Evolutionary conservation across 2,329 filamentous ascomycete species (phyloP), one percentile per base, ranked within the genome.

Genomic region (Balansia obtecta): DNA sequence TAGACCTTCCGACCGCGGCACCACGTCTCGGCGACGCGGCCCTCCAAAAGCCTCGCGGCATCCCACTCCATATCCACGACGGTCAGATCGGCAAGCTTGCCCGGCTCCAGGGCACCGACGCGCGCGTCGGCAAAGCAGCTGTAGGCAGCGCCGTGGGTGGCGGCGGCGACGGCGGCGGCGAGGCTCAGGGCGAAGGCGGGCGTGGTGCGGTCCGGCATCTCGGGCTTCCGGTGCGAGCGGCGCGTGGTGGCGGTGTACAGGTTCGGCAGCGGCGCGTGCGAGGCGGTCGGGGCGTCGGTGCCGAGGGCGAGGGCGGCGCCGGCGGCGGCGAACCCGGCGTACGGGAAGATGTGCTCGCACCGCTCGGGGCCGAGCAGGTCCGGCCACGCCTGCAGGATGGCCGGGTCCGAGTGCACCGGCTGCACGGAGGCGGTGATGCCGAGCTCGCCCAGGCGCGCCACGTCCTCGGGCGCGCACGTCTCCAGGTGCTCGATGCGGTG

Each of bases 401-500:
- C 75, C 3, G 80, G 80, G 53, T 79, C 75, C 7, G 16, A 15
- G 34, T 79, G 76, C 3, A 79, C 75, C 0, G 76, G 73, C 54
- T 79, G 75, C 33, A 80, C 68, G 2, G 73, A 77, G 0, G 76
- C 76, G 4, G 75, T 79, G 63, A 83, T 77, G 45, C 79, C 77
- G 1, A 80, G 64, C 20, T 64, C 57, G 0, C 77, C 80, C 2
- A 84, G 68, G 1, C 79, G 68, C 16, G 65, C 67, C 1, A 76
- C 80, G 56, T 83, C 80, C 51, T 70, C 68, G 1, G 72, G 70
- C 0, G 70, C 70, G 0, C 78, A 70, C 32, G 83, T 68, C 61
- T 84, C 80, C 7, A 84, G 65, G 57, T 84, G 80, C 63, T 83
- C 80, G 57, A 83, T 79, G 22, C 80, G 72, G 50, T 82, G 80